Percentiles rank a stretch among this genome's conserved stretches.
phyloP scores from a whole-genome alignment of 805 yeast genomes.

The Yarrowia keelungensis region DNA sequence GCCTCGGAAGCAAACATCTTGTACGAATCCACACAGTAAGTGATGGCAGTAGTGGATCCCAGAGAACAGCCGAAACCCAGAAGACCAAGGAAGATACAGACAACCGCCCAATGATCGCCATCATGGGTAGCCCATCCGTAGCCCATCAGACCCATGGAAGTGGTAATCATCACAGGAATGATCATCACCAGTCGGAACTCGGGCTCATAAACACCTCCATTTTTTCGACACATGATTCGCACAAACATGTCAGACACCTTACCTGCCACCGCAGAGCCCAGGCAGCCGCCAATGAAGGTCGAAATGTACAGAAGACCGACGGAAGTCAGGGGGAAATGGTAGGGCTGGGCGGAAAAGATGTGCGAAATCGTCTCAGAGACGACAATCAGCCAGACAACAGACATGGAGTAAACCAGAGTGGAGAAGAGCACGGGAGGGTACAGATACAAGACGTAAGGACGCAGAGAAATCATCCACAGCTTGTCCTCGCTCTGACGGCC shows the following conservation, averaged over 20 bases:
- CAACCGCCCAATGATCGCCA: conserved; percentile 62
- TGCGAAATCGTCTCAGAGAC: conserved; percentile 63
- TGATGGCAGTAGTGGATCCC: conserved; percentile 67
- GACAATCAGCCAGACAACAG: conserved; percentile 69
- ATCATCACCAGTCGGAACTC: conserved; percentile 65
- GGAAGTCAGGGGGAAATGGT: conserved; percentile 55
- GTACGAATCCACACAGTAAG: conserved; percentile 65
- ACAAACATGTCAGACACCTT: conserved; percentile 58
- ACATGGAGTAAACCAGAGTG: conserved; percentile 59
- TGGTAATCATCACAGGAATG: conserved; percentile 56
- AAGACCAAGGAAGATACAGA: conserved; percentile 62
- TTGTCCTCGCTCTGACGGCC: conserved; percentile 60
- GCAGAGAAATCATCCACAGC: conserved; percentile 62
- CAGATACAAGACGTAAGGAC: conserved; percentile 59
- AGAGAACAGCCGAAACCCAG: conserved; percentile 66
- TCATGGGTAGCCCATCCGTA: conserved; percentile 65
- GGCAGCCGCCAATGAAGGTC: conserved; percentile 63
- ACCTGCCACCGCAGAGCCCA: conserved; percentile 65
- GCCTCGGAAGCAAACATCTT: conserved; percentile 65
- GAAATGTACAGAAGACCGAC: conserved; percentile 63
- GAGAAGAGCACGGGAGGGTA: conserved; percentile 63
- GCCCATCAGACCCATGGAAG: conserved; percentile 63
- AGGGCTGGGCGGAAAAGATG: conserved; percentile 57
- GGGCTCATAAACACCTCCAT: conserved; percentile 66
- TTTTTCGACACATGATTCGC: conserved; percentile 54